Conservation (phyloP, 1,139 yeast species). For the Lodderomyces orthopsilosis region DNA sequence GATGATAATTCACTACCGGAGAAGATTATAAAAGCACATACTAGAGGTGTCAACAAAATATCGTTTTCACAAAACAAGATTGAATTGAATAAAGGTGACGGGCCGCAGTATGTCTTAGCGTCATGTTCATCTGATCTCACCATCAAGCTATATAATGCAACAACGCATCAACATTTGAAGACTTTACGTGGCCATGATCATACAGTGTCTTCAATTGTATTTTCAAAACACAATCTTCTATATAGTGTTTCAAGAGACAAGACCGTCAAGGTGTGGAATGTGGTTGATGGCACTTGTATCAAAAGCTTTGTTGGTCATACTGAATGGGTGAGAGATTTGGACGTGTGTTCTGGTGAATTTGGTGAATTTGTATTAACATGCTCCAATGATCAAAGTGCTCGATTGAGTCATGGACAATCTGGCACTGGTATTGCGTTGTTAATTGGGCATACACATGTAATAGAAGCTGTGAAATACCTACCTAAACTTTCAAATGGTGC, state of each 20-base stretch:
- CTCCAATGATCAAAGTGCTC: conserved; percentile 75
- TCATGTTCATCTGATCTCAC: conserved; percentile 75
- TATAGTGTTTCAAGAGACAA: conserved; percentile 79
- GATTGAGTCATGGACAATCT: conserved; percentile 61
- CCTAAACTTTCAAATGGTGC: conserved; percentile 51
- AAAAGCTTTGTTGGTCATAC: conserved; percentile 74
- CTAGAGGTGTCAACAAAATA: conserved; percentile 65
- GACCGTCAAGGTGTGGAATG: conserved; percentile 75
- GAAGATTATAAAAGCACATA: conserved; percentile 69
- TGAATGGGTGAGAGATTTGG: conserved; percentile 82
- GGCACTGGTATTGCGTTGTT: conserved; percentile 70
- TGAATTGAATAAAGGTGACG: conserved; percentile 6
- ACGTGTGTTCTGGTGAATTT: conserved; percentile 24
- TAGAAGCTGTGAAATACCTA: conserved; percentile 70
- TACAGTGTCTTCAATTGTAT: conserved; percentile 66
- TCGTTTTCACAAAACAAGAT: conserved; percentile 38
- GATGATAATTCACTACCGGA: conserved; percentile 66
- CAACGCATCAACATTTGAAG: conserved; percentile 53
- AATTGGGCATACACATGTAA: conserved; percentile 80
- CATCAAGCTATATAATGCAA: conserved; percentile 68
- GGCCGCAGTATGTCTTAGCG: conserved; percentile 32
- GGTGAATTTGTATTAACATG: conserved; percentile 71
- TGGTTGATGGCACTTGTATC: conserved; percentile 63
- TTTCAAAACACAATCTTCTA: conserved; percentile 46
- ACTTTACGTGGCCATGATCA: conserved; percentile 90